Conservation (phyloP, 352 stramenopile genomes). For the Pythium utonaiense region DNA sequence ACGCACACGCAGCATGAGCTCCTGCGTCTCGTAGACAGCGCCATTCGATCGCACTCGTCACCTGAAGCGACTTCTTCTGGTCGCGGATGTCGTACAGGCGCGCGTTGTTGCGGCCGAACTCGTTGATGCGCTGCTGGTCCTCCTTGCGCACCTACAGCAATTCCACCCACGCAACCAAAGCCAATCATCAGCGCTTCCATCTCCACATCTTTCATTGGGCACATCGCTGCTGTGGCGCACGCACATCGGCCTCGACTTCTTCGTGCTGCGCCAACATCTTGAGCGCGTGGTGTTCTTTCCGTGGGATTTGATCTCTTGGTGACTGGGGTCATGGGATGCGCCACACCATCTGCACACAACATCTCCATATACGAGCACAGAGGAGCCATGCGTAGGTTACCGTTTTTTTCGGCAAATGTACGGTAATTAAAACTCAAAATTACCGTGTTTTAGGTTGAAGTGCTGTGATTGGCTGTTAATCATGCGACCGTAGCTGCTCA, state of each 20-base stretch:
- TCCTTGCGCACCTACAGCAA: slow-evolving; percentile 90
- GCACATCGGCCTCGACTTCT: slow-evolving; percentile 79
- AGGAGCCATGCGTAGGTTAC: too few species aligned
- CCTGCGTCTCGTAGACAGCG: background rate
- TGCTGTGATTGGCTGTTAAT: too few species aligned
- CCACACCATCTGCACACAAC: slow-evolving; percentile 15
- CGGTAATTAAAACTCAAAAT: background rate
- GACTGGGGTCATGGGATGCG: slow-evolving; percentile 1
- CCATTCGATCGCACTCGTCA: background rate
- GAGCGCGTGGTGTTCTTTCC: slow-evolving; percentile 3
- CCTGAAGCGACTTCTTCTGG: slow-evolving; percentile 90
- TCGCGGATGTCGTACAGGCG: slow-evolving; percentile 90
- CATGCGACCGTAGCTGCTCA: background rate
- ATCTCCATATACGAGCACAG: slow-evolving; percentile 16
- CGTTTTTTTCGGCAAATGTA: background rate
- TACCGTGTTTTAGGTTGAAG: background rate
- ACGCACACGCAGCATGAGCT: background rate
- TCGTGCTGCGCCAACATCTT: slow-evolving; percentile 76
- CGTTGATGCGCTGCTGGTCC: slow-evolving; percentile 98
- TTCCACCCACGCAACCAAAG: background rate
- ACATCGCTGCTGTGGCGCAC: slow-evolving; percentile 15
- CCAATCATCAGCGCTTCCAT: background rate
- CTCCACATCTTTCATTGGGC: background rate
- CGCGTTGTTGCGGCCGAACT: slow-evolving; percentile 96
- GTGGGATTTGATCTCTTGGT: slow-evolving; percentile 7